Evolutionary conservation across 2,329 filamentous ascomycete species (phyloP).

Genomic region (Aspergillus sp.): DNA sequence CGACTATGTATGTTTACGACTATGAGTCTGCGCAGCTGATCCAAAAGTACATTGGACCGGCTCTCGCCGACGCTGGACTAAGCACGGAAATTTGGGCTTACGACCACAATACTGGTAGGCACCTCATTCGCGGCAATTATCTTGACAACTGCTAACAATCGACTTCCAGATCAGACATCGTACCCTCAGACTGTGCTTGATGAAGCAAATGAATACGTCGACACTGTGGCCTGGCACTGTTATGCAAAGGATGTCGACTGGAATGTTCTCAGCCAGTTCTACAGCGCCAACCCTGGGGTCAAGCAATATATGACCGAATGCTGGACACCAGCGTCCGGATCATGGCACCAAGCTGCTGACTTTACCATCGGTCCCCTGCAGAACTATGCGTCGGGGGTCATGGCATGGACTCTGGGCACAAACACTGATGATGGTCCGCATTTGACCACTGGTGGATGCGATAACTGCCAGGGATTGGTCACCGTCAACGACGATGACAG

Average conservation of each 20-base stretch:
- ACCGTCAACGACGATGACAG: slow-evolving; percentile 37
- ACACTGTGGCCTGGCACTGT: slow-evolving; percentile 44
- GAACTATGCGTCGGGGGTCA: slow-evolving; percentile 33
- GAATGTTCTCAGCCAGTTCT: slow-evolving; percentile 39
- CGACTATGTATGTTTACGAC: slow-evolving; percentile 41
- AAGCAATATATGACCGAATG: slow-evolving; percentile 47
- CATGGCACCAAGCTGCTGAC: slow-evolving; percentile 29
- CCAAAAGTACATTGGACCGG: slow-evolving; percentile 32
- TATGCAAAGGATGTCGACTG: slow-evolving; percentile 39
- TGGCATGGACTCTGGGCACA: slow-evolving; percentile 35
- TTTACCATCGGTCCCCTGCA: slow-evolving; percentile 34
- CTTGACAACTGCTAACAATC: neutral
- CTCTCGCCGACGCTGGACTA: slow-evolving; percentile 26
- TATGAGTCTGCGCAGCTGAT: slow-evolving; percentile 38
- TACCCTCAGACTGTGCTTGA: slow-evolving; percentile 40
- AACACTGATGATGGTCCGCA: slow-evolving; percentile 30
- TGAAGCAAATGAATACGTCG: slow-evolving; percentile 29
- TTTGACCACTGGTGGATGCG: slow-evolving; percentile 30
- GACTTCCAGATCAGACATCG: slow-evolving; percentile 27
- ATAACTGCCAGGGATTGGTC: slow-evolving; percentile 29
- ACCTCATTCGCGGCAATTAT: neutral
- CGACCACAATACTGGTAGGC: slow-evolving; percentile 41
- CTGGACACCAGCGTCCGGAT: slow-evolving; percentile 30
- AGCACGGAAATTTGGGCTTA: slow-evolving; percentile 37
- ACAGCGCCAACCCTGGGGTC: slow-evolving; percentile 32